Base-by-base conservation (phyloP, 345 rosid species). In the Bruguiera gymnorhiza region DNA sequence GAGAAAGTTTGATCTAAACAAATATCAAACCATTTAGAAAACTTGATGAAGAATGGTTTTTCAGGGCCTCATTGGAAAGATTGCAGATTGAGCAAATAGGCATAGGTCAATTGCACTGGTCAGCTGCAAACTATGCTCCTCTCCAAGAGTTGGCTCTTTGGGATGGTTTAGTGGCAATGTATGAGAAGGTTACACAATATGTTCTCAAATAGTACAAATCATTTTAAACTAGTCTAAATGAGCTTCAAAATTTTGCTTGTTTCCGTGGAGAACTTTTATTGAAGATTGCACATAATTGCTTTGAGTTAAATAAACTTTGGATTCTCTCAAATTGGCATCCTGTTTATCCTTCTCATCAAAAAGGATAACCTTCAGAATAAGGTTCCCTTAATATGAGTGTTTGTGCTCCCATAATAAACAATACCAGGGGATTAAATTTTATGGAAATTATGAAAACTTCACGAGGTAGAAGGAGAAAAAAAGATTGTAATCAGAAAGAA, bases 71-170 rank as follows among this genome's bases (percentile, higher is more conserved):
- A 6, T 78, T 88, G 72, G 89, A 86, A 67, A 76, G 97, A 67
- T 70, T 93, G 80, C 91, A 89, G 76, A 77, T 91, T 65, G 82
- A 89, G 71, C 89, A 83, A 73, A 85, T 93, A 4, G 98, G 98
- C 71, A 89, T 93, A 0, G 97, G 96, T 32, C 98, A 91, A 67
- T 76, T 93, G 71, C 98, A 91, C 43, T 93, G 98, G 97, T 93
- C 97, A 23, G 89, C 97, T 5, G 98, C 96, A 58, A 93, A 89
- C 71, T 93, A 93, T 46, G 94, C 96, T 1, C 94, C 97, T 29
- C 82, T 72, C 1, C 98, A 94, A 78, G 97, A 91, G 54, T 30
- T 64, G 60, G 96, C 87, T 54, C 97, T 92, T 11, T 89, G 94
- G 97, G 89, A 88, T 70, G 96, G 94, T 79, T 76, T 92, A 77